Evolutionary conservation across 768 basidiomycete species (phyloP).

Genomic region (Cystobasidium ongulense): DNA sequence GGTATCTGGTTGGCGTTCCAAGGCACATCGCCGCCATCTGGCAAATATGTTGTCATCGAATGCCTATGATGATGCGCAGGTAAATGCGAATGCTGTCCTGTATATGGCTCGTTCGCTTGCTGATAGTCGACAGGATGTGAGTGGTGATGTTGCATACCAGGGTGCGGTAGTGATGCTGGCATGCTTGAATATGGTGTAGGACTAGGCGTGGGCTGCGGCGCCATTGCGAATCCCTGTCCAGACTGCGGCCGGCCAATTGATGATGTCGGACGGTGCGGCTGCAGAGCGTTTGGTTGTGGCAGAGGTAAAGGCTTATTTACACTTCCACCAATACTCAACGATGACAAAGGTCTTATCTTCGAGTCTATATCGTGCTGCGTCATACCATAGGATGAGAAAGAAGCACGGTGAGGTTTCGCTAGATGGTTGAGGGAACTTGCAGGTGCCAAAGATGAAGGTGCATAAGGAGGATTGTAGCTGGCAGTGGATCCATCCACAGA

Average conservation of each 20-base stretch:
- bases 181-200: neutral
- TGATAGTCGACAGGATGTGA: neutral
- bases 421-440: neutral
- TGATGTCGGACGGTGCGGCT: neutral
- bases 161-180: neutral
- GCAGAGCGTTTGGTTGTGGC: conserved; percentile 1
- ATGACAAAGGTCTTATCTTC: conserved; percentile 23
- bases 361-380: conserved; percentile 23
- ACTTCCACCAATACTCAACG: conserved; percentile 23
- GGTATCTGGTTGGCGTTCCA: neutral
- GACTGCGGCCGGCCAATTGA: neutral
- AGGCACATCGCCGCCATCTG: conserved; percentile 4
- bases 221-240: conserved; percentile 1
- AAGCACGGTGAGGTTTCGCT: neutral
- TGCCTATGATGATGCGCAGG: conserved; percentile 8
- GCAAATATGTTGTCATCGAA: conserved; percentile 19
- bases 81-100: neutral
- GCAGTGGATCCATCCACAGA: conserved; percentile 1
- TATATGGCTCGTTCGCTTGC: neutral
- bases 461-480: conserved; percentile 20
- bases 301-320: conserved; percentile 30
- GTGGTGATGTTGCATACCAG: neutral
- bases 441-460: neutral
- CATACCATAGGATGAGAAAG: conserved; percentile 15
- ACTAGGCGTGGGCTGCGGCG: neutral